A percentile compares a stretch with the other conserved stretches of the same genome.
phyloP scores from a whole-genome alignment of 257 asterid species.

The Solanum arcanum region DNA sequence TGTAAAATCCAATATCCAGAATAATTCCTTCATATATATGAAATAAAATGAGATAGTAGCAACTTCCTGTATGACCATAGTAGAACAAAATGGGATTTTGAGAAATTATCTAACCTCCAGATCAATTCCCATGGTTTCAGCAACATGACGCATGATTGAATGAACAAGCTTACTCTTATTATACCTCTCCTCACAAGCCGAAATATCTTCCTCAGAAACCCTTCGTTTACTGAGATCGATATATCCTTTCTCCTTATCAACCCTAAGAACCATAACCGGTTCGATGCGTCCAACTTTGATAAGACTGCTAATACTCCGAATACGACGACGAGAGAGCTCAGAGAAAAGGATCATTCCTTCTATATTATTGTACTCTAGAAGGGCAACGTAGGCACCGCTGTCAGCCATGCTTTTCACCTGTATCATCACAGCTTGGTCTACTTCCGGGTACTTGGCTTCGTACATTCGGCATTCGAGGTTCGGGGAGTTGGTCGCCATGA shows the following conservation, averaged over 20 bases:
- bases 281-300: constrained; percentile 89
- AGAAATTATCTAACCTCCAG: constrained; percentile 49
- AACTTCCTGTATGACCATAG: background rate
- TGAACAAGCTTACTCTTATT: constrained; percentile 98
- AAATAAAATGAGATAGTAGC: background rate
- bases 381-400: constrained; percentile 90
- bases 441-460: constrained; percentile 93
- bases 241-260: constrained; percentile 88
- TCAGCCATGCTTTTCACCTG: constrained; percentile 98
- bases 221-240: constrained; percentile 95
- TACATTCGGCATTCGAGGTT: constrained; percentile 97
- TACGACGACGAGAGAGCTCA: constrained; percentile 96
- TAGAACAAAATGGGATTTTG: background rate
- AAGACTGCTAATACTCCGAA: constrained; percentile 84
- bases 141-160: constrained; percentile 94
- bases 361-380: constrained; percentile 86
- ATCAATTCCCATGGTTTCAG: constrained; percentile 73
- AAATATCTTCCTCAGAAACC: constrained; percentile 92
- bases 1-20: background rate
- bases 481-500: constrained; percentile 58
- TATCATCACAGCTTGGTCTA: constrained; percentile 87
- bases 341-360: constrained; percentile 98
- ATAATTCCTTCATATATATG: background rate
- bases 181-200: constrained; percentile 80
- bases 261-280: constrained; percentile 97